Conservation (phyloP, 176 grass and related monocot genomes). For the Zoysia japonica region DNA sequence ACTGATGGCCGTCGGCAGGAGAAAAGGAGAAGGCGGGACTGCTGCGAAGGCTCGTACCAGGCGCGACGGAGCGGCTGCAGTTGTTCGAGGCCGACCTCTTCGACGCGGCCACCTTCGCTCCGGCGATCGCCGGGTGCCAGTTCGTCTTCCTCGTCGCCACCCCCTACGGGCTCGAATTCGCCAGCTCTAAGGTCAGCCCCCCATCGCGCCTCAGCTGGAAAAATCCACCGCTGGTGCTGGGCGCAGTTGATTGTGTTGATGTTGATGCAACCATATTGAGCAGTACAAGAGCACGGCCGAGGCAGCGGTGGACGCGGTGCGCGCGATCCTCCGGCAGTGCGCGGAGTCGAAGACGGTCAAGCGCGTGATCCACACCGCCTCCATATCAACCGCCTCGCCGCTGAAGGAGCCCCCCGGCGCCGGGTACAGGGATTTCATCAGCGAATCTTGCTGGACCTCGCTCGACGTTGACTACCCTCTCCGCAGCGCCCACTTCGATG, state of each 20-base stretch:
- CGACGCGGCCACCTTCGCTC: constrained; percentile 50
- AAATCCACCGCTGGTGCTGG: neutral
- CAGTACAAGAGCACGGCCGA: constrained; percentile 60
- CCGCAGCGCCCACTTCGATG: constrained; percentile 38
- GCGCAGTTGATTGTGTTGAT: neutral
- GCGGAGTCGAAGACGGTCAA: constrained; percentile 54
- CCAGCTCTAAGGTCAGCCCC: constrained; percentile 39
- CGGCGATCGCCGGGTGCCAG: constrained; percentile 58
- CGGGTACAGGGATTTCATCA: constrained; percentile 42
- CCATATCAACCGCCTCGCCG: constrained; percentile 51
- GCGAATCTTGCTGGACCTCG: constrained; percentile 59
- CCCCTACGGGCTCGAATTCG: constrained; percentile 19
- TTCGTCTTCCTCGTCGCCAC: constrained; percentile 74
- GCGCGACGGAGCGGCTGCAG: constrained; percentile 33
- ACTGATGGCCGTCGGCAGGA: constrained; percentile 23
- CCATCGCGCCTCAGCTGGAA: neutral
- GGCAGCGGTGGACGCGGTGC: constrained; percentile 26
- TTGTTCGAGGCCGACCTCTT: constrained; percentile 67
- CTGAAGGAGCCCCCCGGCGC: constrained; percentile 22
- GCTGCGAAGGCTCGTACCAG: constrained; percentile 49
- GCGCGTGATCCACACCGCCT: constrained; percentile 70
- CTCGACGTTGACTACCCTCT: constrained; percentile 42
- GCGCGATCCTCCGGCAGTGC: constrained; percentile 51
- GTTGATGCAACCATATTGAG: neutral
- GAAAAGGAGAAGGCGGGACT: constrained; percentile 48